These are phyloP conservation scores for Euphorbia corollata DNA, from an alignment of 441 rosid species.

Conservation along the genomic window DNA sequence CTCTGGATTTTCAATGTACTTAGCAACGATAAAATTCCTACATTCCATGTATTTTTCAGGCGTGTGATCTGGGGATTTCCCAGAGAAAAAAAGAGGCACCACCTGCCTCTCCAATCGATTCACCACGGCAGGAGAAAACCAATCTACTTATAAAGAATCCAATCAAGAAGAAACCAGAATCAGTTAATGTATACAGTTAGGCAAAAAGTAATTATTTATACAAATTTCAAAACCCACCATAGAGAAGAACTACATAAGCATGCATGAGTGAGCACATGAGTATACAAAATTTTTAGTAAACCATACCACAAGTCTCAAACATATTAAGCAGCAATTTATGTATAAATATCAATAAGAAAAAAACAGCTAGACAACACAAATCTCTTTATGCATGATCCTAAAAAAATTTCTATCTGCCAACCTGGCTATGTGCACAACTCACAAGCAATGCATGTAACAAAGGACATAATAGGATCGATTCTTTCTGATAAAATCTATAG, in stretches of 20 bases:
- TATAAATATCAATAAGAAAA: background rate
- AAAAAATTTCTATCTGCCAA: background rate
- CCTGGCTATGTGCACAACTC: no score
- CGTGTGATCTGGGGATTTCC: slow-evolving; percentile 63
- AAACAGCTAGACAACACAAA: no score
- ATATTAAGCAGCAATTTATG: background rate
- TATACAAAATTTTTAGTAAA: background rate
- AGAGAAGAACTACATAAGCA: background rate
- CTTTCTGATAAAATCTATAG: background rate
- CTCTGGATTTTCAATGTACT: slow-evolving; percentile 73
- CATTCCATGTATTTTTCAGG: slow-evolving; percentile 87
- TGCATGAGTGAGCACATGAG: background rate
- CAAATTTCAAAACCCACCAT: background rate
- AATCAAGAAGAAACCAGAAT: slow-evolving; percentile 17
- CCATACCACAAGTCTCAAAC: background rate
- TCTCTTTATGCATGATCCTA: background rate
- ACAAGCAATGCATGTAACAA: background rate
- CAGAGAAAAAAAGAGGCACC: slow-evolving; percentile 91
- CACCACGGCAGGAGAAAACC: slow-evolving; percentile 81
- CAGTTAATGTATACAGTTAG: background rate
- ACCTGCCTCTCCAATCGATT: slow-evolving; percentile 93
- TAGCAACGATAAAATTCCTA: slow-evolving; percentile 73
- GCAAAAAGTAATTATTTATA: background rate
- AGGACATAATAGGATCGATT: background rate
- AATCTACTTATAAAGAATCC: slow-evolving; percentile 38